Evolutionary conservation across 805 yeast species (phyloP).

Genomic region (Yarrowia alimentaria): DNA sequence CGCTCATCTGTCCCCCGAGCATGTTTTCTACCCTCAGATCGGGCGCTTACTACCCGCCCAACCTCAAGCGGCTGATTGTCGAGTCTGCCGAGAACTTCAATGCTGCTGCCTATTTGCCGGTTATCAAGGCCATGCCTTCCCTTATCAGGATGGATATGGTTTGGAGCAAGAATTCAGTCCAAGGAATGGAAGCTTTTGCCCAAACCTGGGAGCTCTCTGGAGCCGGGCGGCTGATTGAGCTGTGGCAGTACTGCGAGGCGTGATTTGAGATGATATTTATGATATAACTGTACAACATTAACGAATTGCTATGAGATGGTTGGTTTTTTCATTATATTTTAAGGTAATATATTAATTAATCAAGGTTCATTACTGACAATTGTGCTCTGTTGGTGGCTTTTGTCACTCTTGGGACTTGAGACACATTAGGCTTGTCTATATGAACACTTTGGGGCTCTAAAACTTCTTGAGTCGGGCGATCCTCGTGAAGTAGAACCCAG

Average conservation of each 20-base stretch:
- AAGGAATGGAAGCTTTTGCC: conserved; percentile 4
- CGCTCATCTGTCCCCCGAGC: conserved; percentile 8
- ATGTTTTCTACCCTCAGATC: conserved; percentile 3
- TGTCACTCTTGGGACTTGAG: no score
- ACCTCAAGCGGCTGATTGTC: conserved; percentile 1
- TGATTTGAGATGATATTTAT: no score
- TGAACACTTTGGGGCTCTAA: no score
- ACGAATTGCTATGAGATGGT: no score
- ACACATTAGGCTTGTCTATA: no score
- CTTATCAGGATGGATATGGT: conserved; percentile 13
- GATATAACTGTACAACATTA: no score
- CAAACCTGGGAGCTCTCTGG: neutral
- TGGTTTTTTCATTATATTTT: no score
- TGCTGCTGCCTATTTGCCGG: conserved; percentile 2
- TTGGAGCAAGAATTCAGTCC: conserved; percentile 14
- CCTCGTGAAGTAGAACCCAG: no score
- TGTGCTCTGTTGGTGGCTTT: no score
- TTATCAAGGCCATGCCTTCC: conserved; percentile 8
- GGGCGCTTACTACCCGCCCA: conserved; percentile 19
- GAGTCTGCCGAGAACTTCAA: conserved; percentile 19
- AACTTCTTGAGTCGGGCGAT: no score
- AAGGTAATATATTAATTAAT: no score
- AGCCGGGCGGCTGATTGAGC: conserved; percentile 1
- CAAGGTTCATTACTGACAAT: no score
- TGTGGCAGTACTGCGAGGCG: conserved; percentile 23